Percentiles rank a stretch among this genome's conserved stretches.
phyloP scores from a whole-genome alignment of 768 basidiomycete genomes.

The Suillus luteus region DNA sequence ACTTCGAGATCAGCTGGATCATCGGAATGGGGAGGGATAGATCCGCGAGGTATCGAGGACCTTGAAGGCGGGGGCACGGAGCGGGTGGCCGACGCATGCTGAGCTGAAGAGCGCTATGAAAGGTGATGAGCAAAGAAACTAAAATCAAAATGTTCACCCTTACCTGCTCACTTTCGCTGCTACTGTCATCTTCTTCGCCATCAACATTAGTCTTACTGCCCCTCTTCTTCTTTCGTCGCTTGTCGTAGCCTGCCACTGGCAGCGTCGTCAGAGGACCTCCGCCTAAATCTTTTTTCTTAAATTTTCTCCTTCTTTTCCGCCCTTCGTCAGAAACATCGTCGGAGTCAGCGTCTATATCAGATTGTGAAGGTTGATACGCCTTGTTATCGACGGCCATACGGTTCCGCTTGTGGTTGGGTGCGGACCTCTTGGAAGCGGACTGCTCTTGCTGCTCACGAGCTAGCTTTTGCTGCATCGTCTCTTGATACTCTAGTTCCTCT shows the following conservation, averaged over 20 bases:
- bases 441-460: conserved; percentile 23
- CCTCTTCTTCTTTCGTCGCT: conserved; percentile 54
- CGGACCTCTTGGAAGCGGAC: conserved; percentile 35
- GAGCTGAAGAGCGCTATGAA: conserved; percentile 29
- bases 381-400: conserved; percentile 80
- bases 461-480: conserved; percentile 28
- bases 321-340: conserved; percentile 58
- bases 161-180: conserved; percentile 44
- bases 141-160: conserved; percentile 20
- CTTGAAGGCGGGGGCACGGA: conserved; percentile 42
- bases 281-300: conserved; percentile 50
- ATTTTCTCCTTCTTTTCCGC: conserved; percentile 51
- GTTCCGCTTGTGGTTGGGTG: conserved; percentile 47
- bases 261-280: conserved; percentile 66
- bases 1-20: conserved; percentile 46
- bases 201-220: conserved; percentile 45
- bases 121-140: conserved; percentile 23
- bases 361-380: conserved; percentile 70
- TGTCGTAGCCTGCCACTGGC: conserved; percentile 68
- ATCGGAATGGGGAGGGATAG: conserved; percentile 43
- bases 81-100: conserved; percentile 36
- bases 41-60: conserved; percentile 39
- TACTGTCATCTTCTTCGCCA: conserved; percentile 52
- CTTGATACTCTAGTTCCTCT: conserved; percentile 69
- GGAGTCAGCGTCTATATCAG: conserved; percentile 64